Percentiles rank a stretch among this genome's conserved stretches.
Evolutionary conservation across 192 early-diverging fungal genomes (phyloP).

Genomic region (Umbelopsis sp.): DNA sequence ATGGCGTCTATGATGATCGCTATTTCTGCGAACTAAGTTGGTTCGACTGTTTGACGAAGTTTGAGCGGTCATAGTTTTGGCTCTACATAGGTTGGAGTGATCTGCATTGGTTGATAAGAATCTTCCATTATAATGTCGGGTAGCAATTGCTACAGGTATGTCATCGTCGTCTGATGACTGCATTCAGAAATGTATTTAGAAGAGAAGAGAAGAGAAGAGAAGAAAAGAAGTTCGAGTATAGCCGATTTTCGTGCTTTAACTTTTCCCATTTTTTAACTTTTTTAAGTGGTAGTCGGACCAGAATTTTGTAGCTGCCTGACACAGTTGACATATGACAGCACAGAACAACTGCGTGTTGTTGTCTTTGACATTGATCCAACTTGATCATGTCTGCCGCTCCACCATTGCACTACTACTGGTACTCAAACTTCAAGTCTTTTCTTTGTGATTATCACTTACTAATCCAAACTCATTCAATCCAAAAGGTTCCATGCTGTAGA

Average conservation of each 20-base stretch:
- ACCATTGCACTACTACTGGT: constrained; percentile 1
- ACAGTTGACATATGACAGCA: background rate
- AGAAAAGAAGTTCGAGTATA: background rate
- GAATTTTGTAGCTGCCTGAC: background rate
- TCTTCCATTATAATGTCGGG: background rate
- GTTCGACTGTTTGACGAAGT: background rate
- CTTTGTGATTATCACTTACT: background rate
- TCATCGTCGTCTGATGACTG: constrained; percentile 12
- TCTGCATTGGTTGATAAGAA: background rate
- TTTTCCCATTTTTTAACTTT: too few species aligned
- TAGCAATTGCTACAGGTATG: background rate
- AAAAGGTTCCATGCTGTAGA: constrained; percentile 28
- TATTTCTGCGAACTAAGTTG: background rate
- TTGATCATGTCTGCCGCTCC: background rate
- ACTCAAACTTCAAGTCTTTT: background rate
- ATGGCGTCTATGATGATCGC: background rate
- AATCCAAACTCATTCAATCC: background rate
- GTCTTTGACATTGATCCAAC: background rate
- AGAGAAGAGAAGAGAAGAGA: background rate
- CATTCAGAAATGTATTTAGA: too few species aligned
- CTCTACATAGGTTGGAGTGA: background rate
- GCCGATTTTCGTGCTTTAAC: background rate
- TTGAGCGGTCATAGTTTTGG: background rate
- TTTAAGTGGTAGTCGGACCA: background rate
- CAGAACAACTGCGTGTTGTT: background rate